These are phyloP conservation scores for Corniculantispora saksenae DNA, from an alignment of 2,329 filamentous ascomycete genomes.

Conservation along the genomic window DNA sequence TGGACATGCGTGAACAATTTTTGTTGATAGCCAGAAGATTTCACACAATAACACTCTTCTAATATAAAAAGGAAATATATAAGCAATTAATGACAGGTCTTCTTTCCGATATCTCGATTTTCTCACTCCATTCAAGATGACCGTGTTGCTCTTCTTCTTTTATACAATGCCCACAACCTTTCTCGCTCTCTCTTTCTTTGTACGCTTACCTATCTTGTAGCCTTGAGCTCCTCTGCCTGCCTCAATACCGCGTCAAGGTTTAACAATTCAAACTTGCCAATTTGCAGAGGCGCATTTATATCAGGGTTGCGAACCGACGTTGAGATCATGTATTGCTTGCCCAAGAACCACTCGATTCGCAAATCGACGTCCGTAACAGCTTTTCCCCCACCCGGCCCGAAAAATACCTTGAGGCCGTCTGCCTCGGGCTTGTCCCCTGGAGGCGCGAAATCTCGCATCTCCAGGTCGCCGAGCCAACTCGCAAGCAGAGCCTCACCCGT, in stretches of 20 bases:
- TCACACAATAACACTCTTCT: too few species aligned
- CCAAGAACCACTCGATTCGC: slow-evolving; percentile 42
- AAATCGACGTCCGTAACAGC: slow-evolving; percentile 37
- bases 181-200: too few species aligned
- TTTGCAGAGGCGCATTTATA: slow-evolving; percentile 39
- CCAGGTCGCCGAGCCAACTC: slow-evolving; percentile 68
- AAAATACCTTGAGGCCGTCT: slow-evolving; percentile 32
- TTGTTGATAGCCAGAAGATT: too few species aligned
- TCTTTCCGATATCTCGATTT: too few species aligned
- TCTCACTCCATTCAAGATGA: too few species aligned
- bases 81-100: too few species aligned
- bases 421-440: slow-evolving; percentile 39
- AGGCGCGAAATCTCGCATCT: slow-evolving; percentile 65
- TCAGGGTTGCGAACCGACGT: slow-evolving; percentile 49
- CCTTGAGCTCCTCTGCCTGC: slow-evolving; percentile 41
- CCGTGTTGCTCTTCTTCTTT: too few species aligned
- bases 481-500: slow-evolving; percentile 77
- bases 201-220: not conserved
- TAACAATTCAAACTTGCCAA: slow-evolving; percentile 46
- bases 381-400: slow-evolving; percentile 25
- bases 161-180: too few species aligned
- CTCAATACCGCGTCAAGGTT: slow-evolving; percentile 47
- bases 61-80: not conserved
- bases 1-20: too few species aligned
- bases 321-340: slow-evolving; percentile 55